phyloP scores from a whole-genome alignment of 768 basidiomycete genomes.

The Russula virescens region DNA sequence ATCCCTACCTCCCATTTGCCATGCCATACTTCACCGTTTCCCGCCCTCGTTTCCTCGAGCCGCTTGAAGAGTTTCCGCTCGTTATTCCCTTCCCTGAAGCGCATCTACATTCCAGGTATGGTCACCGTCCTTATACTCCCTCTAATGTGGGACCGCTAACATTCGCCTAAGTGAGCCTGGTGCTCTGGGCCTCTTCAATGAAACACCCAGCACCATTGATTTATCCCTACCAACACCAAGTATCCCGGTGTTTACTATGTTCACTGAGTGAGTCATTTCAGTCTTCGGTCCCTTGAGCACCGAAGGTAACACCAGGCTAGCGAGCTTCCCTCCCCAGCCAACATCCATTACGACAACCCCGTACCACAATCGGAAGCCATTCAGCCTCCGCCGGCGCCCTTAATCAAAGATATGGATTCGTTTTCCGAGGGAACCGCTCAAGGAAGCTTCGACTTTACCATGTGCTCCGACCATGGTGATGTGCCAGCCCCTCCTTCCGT shows the following conservation, averaged over 20 bases:
- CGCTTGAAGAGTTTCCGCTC: conserved; percentile 23
- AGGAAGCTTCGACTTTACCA: conserved; percentile 47
- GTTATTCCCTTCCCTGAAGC: conserved; percentile 21
- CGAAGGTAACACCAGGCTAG: not conserved
- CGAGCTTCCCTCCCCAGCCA: conserved; percentile 11
- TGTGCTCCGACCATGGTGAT: conserved; percentile 25
- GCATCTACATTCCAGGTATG: conserved; percentile 15
- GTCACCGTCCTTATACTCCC: not conserved
- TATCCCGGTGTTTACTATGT: conserved; percentile 2
- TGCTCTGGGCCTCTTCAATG: conserved; percentile 22
- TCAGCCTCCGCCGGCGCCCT: conserved; percentile 38
- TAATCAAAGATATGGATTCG: conserved; percentile 50
- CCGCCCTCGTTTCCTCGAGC: conserved; percentile 15
- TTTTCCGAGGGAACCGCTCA: conserved; percentile 54
- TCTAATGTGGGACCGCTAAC: not conserved
- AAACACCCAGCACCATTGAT: conserved; percentile 24
- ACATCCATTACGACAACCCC: conserved; percentile 10
- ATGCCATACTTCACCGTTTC: conserved; percentile 9
- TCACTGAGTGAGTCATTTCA: conserved; percentile 17
- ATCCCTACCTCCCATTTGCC: not conserved
- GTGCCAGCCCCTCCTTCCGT: conserved; percentile 10
- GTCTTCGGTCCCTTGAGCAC: not conserved
- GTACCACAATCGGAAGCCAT: conserved; percentile 24
- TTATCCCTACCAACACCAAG: conserved; percentile 20
- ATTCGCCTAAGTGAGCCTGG: conserved; percentile 17